phyloP scores from a whole-genome alignment of 495 filamentous ascomycete species.

The Aspergillus sclerotiicarbonarius region DNA sequence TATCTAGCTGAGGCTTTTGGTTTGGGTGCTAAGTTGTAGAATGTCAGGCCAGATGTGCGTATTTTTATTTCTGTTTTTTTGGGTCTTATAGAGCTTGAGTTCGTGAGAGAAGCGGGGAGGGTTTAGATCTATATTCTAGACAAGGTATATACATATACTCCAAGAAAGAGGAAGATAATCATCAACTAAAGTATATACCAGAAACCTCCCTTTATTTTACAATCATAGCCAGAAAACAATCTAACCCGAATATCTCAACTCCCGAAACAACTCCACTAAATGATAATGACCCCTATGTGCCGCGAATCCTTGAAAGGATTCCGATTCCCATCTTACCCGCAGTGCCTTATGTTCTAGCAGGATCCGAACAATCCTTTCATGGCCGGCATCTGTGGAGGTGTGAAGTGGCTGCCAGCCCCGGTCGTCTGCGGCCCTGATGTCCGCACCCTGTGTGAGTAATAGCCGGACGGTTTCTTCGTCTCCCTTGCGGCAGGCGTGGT shows the following conservation, averaged over 20 bases:
- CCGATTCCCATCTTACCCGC: not conserved
- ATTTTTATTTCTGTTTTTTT: too few species aligned
- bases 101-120: too few species aligned
- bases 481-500: constrained; percentile 5
- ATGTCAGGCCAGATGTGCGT: too few species aligned
- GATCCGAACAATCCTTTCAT: not conserved
- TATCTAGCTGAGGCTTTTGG: too few species aligned
- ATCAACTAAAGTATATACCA: too few species aligned
- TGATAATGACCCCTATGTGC: not conserved
- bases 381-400: not conserved
- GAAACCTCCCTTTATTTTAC: too few species aligned
- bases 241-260: not conserved
- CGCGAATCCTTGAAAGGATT: not conserved
- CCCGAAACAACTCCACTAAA: constrained; percentile 5
- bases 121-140: too few species aligned
- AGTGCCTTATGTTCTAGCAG: not conserved
- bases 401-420: not conserved
- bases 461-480: constrained; percentile 4
- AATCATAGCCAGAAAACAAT: too few species aligned
- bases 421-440: not conserved
- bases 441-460: not conserved
- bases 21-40: too few species aligned
- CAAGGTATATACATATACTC: too few species aligned
- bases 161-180: too few species aligned
- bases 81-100: too few species aligned